A percentile compares a stretch with the other conserved stretches of the same genome.
phyloP scores from a whole-genome alignment of 176 grass and related monocot genomes.

The Sorghum bicolor region DNA sequence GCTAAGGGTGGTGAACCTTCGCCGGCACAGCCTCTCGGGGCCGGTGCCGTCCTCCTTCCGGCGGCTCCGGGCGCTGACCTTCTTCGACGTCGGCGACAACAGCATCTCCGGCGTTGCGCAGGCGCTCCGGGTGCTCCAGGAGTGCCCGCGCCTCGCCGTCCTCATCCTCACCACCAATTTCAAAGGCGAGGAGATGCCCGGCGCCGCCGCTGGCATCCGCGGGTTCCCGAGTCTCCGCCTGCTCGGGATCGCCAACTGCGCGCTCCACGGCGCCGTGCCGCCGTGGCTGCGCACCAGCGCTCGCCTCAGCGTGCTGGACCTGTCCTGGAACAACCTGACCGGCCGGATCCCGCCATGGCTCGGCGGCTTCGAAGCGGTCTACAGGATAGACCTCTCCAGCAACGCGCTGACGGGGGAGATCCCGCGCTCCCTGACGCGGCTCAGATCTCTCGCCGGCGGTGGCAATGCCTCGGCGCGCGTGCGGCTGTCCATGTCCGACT shows the following conservation, averaged over 20 bases:
- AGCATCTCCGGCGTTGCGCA: neutral
- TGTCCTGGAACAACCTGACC: constrained; percentile 34
- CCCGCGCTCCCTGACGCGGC: constrained; percentile 4
- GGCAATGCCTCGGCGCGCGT: neutral
- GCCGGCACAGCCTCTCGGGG: neutral
- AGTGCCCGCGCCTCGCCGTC: neutral
- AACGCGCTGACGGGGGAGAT: constrained; percentile 37
- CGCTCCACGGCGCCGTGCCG: constrained; percentile 29
- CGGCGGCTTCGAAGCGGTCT: constrained; percentile 27
- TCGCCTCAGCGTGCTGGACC: constrained; percentile 33
- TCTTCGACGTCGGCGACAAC: constrained; percentile 27
- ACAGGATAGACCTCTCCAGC: constrained; percentile 41
- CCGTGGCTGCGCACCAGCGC: constrained; percentile 29
- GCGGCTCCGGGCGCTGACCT: constrained; percentile 12
- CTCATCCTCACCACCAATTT: constrained; percentile 40
- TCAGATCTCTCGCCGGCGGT: neutral
- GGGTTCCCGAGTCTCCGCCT: constrained; percentile 20
- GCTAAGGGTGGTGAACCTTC: constrained; percentile 26
- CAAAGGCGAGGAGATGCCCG: constrained; percentile 17
- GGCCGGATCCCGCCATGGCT: constrained; percentile 36
- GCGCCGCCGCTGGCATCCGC: neutral
- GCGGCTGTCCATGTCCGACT: neutral
- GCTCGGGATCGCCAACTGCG: neutral
- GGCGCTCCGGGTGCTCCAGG: too few relatives aligned
- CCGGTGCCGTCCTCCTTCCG: constrained; percentile 5